A percentile compares a stretch with the other conserved stretches of the same genome.
These are phyloP conservation scores for Linnemannia zychae DNA, from an alignment of 192 early-diverging fungal genomes.

Conservation along the genomic window DNA sequence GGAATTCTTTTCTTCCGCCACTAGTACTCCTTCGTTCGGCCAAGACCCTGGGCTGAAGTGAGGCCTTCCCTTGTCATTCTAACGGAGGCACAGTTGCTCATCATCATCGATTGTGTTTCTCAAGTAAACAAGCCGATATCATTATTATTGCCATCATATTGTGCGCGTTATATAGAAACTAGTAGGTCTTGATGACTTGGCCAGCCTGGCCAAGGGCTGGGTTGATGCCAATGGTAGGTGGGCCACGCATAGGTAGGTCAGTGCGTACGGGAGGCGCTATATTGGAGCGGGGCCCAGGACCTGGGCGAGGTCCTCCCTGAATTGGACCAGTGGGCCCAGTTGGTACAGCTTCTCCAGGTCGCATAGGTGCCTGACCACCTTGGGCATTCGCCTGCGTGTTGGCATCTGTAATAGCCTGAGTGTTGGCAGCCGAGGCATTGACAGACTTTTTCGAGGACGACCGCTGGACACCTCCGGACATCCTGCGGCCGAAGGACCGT, in stretches of 20 bases:
- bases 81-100: neutral
- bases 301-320: neutral
- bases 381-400: constrained; percentile 21
- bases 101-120: neutral
- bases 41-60: neutral
- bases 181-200: neutral
- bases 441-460: constrained; percentile 16
- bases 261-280: neutral
- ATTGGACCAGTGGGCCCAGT: neutral
- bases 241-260: neutral
- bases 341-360: neutral
- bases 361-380: neutral
- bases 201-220: neutral
- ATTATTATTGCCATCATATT: neutral
- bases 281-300: neutral
- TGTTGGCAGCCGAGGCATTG: neutral
- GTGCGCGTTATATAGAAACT: neutral
- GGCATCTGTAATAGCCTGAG: constrained; percentile 6
- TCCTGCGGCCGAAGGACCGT: constrained; percentile 17
- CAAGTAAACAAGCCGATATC: neutral
- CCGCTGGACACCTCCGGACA: constrained; percentile 7
- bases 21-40: neutral
- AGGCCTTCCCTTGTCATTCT: neutral
- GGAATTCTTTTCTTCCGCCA: neutral
- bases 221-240: neutral